Conservation (phyloP, 352 stramenopile genomes). For the Globisporangium takayamanum region DNA sequence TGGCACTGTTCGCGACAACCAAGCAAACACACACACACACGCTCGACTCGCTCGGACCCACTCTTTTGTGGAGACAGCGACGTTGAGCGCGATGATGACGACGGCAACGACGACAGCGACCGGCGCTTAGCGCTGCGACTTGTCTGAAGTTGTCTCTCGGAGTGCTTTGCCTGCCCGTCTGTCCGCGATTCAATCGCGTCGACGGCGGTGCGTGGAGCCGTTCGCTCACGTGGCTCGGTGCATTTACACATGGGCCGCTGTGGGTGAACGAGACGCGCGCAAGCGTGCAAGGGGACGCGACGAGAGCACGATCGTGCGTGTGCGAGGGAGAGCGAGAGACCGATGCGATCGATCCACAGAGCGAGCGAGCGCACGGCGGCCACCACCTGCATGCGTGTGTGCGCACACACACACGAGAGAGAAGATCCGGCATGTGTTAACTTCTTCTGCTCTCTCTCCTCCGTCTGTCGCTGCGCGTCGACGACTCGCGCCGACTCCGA, state of each 20-base stretch:
- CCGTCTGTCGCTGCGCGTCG: slow-evolving; percentile 15
- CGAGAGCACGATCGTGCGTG: slow-evolving; percentile 1
- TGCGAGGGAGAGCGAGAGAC: slow-evolving; percentile 10
- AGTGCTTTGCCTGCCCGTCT: background rate
- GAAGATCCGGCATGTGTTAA: slow-evolving; percentile 57
- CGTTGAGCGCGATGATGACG: no score
- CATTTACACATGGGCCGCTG: background rate
- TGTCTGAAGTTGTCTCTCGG: background rate
- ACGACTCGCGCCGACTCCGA: slow-evolving; percentile 11
- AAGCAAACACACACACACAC: no score
- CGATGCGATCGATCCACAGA: background rate
- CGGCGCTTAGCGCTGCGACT: background rate
- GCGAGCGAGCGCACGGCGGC: slow-evolving; percentile 2
- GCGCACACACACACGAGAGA: slow-evolving; percentile 10
- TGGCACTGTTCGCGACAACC: no score
- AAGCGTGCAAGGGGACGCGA: slow-evolving; percentile 1
- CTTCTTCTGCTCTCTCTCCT: slow-evolving; percentile 77
- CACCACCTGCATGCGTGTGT: slow-evolving; percentile 1
- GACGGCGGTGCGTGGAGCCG: background rate
- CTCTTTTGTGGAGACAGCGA: no score
- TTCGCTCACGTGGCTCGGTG: background rate
- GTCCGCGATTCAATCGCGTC: background rate
- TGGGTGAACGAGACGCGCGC: background rate
- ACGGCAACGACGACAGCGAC: background rate
- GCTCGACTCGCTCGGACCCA: no score